These are phyloP conservation scores for Gynandropsis gynandra DNA, from an alignment of 345 rosid genomes.

Conservation along the genomic window DNA sequence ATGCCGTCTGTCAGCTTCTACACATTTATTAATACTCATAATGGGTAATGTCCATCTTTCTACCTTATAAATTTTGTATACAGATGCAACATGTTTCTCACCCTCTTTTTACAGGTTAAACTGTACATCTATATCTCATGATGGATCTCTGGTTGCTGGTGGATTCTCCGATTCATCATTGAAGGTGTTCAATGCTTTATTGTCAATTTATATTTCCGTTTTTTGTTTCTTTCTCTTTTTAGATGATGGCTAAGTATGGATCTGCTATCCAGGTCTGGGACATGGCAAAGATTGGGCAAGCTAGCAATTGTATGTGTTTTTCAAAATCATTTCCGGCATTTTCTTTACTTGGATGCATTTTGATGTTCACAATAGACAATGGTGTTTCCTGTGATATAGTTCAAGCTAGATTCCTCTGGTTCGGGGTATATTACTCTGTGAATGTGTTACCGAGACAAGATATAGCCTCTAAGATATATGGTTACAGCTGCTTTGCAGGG, in stretches of 20 bases:
- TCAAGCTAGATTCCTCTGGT: conserved; percentile 9
- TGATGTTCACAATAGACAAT: conserved; percentile 1
- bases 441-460: conserved; percentile 15
- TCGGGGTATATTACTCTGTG: conserved; percentile 10
- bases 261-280: conserved; percentile 62
- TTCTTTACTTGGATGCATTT: background rate
- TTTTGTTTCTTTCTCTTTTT: conserved; percentile 9
- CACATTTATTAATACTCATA: conserved; percentile 85
- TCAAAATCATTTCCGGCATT: background rate
- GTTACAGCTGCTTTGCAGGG: conserved; percentile 65
- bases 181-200: conserved; percentile 41
- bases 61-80: conserved; percentile 3
- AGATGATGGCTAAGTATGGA: conserved; percentile 21
- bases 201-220: conserved; percentile 10
- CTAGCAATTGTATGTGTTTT: conserved; percentile 45
- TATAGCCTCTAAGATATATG: conserved; percentile 13
- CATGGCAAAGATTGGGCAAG: conserved; percentile 72
- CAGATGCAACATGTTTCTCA: conserved; percentile 13
- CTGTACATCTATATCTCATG: conserved; percentile 88
- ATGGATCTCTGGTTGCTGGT: conserved; percentile 94
- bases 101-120: conserved; percentile 47
- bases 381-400: background rate
- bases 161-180: conserved; percentile 96
- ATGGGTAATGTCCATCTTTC: conserved; percentile 48
- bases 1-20: conserved; percentile 93